Evolutionary conservation across 306 rosid species (phyloP), one percentile per base, ranked within the genome.

Genomic region (Castanea sativa): DNA sequence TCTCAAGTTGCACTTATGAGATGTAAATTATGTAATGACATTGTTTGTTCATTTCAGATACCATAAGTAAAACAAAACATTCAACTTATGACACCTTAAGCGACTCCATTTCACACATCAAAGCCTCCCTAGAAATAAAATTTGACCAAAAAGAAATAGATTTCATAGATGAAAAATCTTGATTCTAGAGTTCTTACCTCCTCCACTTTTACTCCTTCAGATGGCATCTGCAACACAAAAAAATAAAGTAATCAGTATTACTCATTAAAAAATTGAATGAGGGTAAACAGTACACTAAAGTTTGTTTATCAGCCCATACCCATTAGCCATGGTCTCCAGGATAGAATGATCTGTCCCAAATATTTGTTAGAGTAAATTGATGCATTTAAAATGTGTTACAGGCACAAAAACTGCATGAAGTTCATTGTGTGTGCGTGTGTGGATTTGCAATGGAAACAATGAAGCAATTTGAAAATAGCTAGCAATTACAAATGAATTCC

Each of bases 141-240:
- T 30, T 30, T 57, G 5, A 65, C 15, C 74, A 77, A 20, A 53
- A 70, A 13, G 33, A 21, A 23, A 33, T 4, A 51, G 58, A 73
- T 27, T 71, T 55, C 33, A 35, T 35, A 8, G 52, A n/a, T 33
- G 71, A 71, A 35, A 69, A n/a, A 6, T 23, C 32, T 77, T 75
- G 57, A 63, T 53, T 77, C 52, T 58, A 69, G 63, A 85, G 57
- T 67, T 67, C 81, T 82, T 77, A 93, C 98, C 98, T 94, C 97
- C 61, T 89, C 59, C 70, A 86, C 83, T 84, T 78, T 87, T 67
- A 94, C 65, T 89, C 92, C 96, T 38, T 86, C 93, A 78, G 74
- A 70, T 15, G 98, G 92, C 41, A 90, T 84, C 98, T 93, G 94
- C 89, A 85, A 78, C 55, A 69, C 58, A 8, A 74, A 80, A 83